Percentiles rank a stretch among this genome's conserved stretches.
phyloP scores from a whole-genome alignment of 2,329 filamentous ascomycete species.

The Trichocomaceae sp. region DNA sequence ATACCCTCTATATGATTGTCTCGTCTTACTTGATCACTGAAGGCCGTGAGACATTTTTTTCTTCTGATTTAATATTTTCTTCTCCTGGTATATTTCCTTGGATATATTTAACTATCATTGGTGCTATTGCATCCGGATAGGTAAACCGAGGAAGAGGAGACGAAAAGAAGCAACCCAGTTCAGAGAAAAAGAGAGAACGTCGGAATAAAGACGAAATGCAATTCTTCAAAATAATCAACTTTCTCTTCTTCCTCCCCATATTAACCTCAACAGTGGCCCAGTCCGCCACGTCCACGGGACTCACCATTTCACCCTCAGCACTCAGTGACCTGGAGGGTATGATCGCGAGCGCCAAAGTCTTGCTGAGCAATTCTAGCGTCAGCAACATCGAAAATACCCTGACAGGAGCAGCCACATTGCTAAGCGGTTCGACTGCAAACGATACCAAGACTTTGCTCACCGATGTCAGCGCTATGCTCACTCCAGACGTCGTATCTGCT shows the following conservation, averaged over 20 bases:
- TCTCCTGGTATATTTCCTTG: background rate
- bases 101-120: background rate
- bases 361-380: constrained; percentile 20
- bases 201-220: constrained; percentile 3
- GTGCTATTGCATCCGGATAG: background rate
- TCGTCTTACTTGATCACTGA: background rate
- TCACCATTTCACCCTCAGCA: constrained; percentile 17
- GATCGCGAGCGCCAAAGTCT: constrained; percentile 21
- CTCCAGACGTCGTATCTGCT: constrained; percentile 20
- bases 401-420: constrained; percentile 13
- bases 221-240: constrained; percentile 1
- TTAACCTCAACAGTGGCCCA: constrained; percentile 9
- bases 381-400: constrained; percentile 13
- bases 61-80: background rate
- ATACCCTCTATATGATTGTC: background rate
- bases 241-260: constrained; percentile 7
- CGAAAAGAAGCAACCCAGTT: background rate
- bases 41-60: background rate
- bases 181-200: background rate
- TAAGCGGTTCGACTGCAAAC: constrained; percentile 25
- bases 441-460: constrained; percentile 23
- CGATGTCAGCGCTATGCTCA: constrained; percentile 24
- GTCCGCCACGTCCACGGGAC: constrained; percentile 1
- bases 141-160: background rate
- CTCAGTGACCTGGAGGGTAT: constrained; percentile 21